Conservation (phyloP, 116 monocot genomes). For the Papilionanthe hybrid region DNA sequence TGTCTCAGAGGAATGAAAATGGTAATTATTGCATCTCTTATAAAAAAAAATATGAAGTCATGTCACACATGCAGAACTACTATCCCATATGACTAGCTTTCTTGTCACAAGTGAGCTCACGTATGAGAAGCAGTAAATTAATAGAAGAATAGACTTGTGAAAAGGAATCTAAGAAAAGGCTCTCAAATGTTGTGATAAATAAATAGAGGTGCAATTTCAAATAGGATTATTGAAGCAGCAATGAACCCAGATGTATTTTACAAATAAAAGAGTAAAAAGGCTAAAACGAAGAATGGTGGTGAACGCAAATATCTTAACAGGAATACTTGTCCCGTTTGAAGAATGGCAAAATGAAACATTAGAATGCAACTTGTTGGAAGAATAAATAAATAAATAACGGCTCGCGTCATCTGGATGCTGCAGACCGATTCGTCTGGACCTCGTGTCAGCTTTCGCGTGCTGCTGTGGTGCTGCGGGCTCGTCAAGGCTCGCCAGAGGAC, state of each 20-base stretch:
- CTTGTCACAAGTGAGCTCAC: neutral
- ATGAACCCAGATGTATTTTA: neutral
- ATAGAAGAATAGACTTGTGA: too few species aligned
- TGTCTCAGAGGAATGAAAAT: neutral
- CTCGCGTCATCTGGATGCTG: too few species aligned
- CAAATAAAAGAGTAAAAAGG: neutral
- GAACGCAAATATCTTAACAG: neutral
- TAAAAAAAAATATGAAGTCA: neutral
- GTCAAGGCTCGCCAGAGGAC: too few species aligned
- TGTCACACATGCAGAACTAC: neutral
- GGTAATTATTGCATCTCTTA: neutral
- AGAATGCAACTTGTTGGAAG: neutral
- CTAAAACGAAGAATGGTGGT: neutral
- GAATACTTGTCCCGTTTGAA: neutral
- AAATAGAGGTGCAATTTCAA: neutral
- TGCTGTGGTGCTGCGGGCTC: too few species aligned
- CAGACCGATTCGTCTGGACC: too few species aligned
- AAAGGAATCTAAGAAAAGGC: neutral
- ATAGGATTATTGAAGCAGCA: neutral
- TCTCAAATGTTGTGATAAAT: neutral
- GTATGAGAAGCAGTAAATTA: too few species aligned
- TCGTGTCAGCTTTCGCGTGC: too few species aligned
- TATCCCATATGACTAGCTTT: neutral
- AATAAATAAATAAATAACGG: too few species aligned
- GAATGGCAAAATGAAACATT: neutral